A percentile compares a stretch with the other conserved stretches of the same genome.
Conservation (phyloP, 441 rosid species). For the Brassica hybrid region DNA sequence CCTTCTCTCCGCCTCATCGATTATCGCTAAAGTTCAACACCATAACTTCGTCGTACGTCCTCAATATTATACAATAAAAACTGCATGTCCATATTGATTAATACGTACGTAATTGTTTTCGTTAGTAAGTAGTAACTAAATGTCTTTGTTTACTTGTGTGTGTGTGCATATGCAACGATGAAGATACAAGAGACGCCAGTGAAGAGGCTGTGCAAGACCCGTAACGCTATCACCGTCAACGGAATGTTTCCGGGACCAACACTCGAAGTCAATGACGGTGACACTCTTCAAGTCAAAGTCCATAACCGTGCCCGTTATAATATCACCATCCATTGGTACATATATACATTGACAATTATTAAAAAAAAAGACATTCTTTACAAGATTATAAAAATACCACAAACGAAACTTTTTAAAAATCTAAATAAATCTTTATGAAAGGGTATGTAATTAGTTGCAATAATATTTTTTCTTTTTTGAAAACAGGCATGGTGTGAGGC, state of each 20-base stretch:
- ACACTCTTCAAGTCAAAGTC: conserved; percentile 71
- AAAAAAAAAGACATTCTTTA: too few relatives aligned
- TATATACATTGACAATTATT: background rate
- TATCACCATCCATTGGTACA: conserved; percentile 84
- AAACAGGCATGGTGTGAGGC: conserved; percentile 83
- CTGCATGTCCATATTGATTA: conserved; percentile 8
- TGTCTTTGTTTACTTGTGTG: background rate
- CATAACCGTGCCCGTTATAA: conserved; percentile 72
- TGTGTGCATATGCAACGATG: background rate
- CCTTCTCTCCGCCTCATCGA: conserved; percentile 49
- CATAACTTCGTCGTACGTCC: conserved; percentile 68
- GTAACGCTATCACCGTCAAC: conserved; percentile 77
- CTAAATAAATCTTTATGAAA: background rate
- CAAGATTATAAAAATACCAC: background rate
- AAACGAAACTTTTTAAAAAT: background rate
- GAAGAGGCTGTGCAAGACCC: conserved; percentile 97
- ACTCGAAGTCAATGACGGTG: conserved; percentile 74
- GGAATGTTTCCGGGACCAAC: conserved; percentile 96
- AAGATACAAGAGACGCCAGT: conserved; percentile 51
- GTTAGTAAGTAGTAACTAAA: background rate
- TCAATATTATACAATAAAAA: background rate
- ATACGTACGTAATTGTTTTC: background rate
- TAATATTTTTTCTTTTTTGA: background rate
- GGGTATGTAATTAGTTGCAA: background rate
- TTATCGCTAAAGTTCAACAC: conserved; percentile 48